phyloP scores from a whole-genome alignment of 2,329 filamentous ascomycete species.

The Thielaviopsis populi region DNA sequence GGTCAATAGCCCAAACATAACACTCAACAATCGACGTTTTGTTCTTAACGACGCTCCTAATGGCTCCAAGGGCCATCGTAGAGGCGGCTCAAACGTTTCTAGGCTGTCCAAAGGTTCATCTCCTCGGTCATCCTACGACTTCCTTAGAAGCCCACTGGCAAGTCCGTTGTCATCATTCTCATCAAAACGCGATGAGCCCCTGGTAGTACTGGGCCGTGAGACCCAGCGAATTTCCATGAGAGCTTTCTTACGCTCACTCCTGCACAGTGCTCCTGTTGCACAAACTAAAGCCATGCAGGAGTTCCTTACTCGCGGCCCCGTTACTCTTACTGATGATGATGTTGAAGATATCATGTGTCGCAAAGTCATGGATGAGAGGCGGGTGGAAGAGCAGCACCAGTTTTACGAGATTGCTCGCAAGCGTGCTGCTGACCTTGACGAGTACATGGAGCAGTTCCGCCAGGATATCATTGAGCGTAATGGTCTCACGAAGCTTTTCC shows the following conservation, averaged over 20 bases:
- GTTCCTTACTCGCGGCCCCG: slow-evolving; percentile 61
- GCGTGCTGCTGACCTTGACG: slow-evolving; percentile 80
- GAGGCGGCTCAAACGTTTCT: slow-evolving; percentile 19
- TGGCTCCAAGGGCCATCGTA: slow-evolving; percentile 19
- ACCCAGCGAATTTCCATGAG: slow-evolving; percentile 80
- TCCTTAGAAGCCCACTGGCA: slow-evolving; percentile 11
- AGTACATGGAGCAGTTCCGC: slow-evolving; percentile 89
- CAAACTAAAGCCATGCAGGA: slow-evolving; percentile 70
- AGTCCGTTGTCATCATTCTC: slow-evolving; percentile 11
- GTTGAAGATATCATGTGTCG: slow-evolving; percentile 63
- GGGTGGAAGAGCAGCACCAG: slow-evolving; percentile 78
- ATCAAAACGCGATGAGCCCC: slow-evolving; percentile 14
- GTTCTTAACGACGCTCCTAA: not conserved
- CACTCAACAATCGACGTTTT: slow-evolving; percentile 1
- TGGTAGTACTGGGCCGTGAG: slow-evolving; percentile 54
- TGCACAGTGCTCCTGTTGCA: slow-evolving; percentile 73
- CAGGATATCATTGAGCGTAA: slow-evolving; percentile 56
- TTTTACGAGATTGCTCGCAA: slow-evolving; percentile 94
- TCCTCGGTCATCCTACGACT: slow-evolving; percentile 17
- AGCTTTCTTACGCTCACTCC: slow-evolving; percentile 72
- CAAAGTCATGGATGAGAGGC: slow-evolving; percentile 70
- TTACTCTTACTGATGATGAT: slow-evolving; percentile 68
- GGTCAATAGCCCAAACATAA: not conserved
- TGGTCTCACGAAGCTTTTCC: slow-evolving; percentile 80
- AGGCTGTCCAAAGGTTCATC: slow-evolving; percentile 11